Evolutionary conservation across 2,329 filamentous ascomycete genomes (phyloP).

Genomic region (Helicocarpus griseus): DNA sequence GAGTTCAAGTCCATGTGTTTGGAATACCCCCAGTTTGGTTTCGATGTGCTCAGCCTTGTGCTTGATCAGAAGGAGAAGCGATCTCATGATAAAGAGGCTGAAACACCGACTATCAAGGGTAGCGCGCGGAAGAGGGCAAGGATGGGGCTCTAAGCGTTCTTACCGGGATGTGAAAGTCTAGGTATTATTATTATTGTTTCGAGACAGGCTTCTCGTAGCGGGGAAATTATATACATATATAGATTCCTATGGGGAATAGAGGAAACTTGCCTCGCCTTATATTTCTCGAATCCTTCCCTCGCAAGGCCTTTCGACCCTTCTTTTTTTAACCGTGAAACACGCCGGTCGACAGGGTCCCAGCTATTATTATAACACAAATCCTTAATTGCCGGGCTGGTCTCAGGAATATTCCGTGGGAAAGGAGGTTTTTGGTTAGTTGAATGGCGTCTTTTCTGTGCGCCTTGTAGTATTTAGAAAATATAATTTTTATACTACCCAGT

Average conservation of each 20-base stretch:
- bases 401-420: too few species aligned
- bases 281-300: too few species aligned
- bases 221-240: too few species aligned
- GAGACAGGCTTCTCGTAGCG: neutral
- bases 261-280: too few species aligned
- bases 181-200: neutral
- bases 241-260: neutral
- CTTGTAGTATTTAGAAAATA: neutral
- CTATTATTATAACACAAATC: too few species aligned
- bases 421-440: neutral
- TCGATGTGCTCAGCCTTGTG: conserved; percentile 66
- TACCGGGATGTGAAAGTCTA: neutral
- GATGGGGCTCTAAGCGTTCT: neutral
- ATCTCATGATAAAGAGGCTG: conserved; percentile 26
- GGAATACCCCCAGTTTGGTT: conserved; percentile 84
- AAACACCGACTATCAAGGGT: conserved; percentile 23
- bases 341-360: too few species aligned
- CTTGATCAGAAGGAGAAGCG: conserved; percentile 38
- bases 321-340: too few species aligned
- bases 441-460: neutral
- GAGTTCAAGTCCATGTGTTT: conserved; percentile 80
- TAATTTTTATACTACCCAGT: neutral
- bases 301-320: too few species aligned
- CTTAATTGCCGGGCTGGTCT: too few species aligned
- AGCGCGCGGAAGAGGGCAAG: conserved; percentile 31